These are phyloP conservation scores for Cetraspora pellucida DNA, from an alignment of 192 early-diverging fungal genomes.

Conservation along the genomic window DNA sequence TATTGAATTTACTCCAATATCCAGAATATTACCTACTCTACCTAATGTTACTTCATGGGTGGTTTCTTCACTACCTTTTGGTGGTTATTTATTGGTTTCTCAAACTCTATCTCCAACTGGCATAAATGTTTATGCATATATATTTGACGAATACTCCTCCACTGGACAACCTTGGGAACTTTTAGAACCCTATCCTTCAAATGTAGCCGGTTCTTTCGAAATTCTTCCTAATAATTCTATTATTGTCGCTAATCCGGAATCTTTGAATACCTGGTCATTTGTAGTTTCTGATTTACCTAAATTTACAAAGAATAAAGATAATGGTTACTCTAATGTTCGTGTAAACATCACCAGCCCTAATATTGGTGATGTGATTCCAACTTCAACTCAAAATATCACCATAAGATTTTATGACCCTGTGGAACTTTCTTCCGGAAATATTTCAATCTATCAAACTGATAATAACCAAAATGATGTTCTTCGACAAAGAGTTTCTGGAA, in stretches of 20 bases:
- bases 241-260: background rate
- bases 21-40: background rate
- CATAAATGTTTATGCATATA: background rate
- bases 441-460: background rate
- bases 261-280: background rate
- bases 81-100: background rate
- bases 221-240: background rate
- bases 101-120: background rate
- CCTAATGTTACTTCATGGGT: background rate
- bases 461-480: background rate
- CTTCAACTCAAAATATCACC: background rate
- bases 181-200: background rate
- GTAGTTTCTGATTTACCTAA: background rate
- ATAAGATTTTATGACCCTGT: background rate
- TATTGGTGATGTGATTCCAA: background rate
- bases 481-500: background rate
- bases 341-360: background rate
- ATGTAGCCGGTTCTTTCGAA: background rate
- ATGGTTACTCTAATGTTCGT: background rate
- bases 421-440: background rate
- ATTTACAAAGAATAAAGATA: background rate
- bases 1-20: background rate
- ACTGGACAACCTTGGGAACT: background rate
- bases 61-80: background rate
- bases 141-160: background rate